These are phyloP conservation scores for Magnaporthiopsis poae DNA, from an alignment of 2,329 filamentous ascomycete species.

Conservation along the genomic window DNA sequence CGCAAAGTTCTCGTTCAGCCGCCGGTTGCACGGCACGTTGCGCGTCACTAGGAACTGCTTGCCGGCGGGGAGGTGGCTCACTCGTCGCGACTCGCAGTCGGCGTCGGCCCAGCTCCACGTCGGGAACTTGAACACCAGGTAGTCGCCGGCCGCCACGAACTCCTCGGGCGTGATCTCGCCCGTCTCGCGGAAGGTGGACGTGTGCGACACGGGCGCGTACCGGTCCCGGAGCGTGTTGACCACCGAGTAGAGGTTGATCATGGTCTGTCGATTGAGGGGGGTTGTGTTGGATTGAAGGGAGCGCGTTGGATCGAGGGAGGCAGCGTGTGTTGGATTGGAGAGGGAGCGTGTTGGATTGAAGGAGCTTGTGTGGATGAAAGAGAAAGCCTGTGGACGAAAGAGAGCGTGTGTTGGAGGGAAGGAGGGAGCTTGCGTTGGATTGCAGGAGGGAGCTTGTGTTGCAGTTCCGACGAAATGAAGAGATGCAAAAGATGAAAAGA, in stretches of 20 bases:
- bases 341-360: too few species aligned
- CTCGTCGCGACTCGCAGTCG: constrained; percentile 67
- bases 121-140: constrained; percentile 97
- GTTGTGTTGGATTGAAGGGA: background rate
- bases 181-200: constrained; percentile 83
- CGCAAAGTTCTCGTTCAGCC: constrained; percentile 86
- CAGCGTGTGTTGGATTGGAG: too few species aligned
- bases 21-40: constrained; percentile 84
- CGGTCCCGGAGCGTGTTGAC: constrained; percentile 86
- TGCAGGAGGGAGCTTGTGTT: too few species aligned
- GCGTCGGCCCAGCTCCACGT: constrained; percentile 96
- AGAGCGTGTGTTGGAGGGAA: too few species aligned
- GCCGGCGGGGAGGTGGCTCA: constrained; percentile 68
- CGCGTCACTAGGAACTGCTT: constrained; percentile 96
- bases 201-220: constrained; percentile 80
- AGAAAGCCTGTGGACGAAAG: too few species aligned
- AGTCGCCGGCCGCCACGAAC: constrained; percentile 91
- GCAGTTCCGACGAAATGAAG: background rate
- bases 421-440: too few species aligned
- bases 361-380: too few species aligned
- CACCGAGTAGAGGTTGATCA: constrained; percentile 72
- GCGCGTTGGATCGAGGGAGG: too few species aligned
- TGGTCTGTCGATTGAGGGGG: constrained; percentile 13
- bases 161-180: constrained; percentile 96
- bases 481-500: background rate